A percentile compares a stretch with the other conserved stretches of the same genome.
Conservation (phyloP, 495 filamentous ascomycete genomes). For the Tuber brumale region DNA sequence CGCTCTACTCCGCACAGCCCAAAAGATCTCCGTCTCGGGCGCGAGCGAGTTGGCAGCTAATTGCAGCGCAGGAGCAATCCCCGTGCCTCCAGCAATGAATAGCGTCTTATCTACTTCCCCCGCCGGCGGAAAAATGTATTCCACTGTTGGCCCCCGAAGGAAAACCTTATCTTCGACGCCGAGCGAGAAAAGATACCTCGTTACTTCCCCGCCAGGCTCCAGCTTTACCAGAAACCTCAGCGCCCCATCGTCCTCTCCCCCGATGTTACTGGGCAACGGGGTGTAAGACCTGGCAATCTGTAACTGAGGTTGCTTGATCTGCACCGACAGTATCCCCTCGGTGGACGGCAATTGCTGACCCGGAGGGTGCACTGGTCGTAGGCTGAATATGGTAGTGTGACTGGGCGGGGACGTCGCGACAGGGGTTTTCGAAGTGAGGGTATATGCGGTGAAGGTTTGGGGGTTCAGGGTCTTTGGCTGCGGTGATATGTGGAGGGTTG, state of each 20-base stretch:
- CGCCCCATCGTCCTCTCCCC: conserved; percentile 27
- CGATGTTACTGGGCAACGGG: conserved; percentile 57
- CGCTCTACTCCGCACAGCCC: conserved; percentile 51
- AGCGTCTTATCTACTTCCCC: conserved; percentile 52
- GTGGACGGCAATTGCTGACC: conserved; percentile 18
- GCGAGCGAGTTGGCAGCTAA: conserved; percentile 56
- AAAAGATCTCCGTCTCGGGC: conserved; percentile 55
- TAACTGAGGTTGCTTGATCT: conserved; percentile 87
- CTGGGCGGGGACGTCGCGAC: conserved; percentile 54
- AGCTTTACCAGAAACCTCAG: conserved; percentile 54
- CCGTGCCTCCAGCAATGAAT: conserved; percentile 89
- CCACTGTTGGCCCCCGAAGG: conserved; percentile 69
- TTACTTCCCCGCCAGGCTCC: conserved; percentile 54
- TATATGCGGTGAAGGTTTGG: conserved; percentile 55
- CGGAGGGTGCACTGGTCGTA: conserved; percentile 47
- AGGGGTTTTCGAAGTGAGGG: conserved; percentile 57
- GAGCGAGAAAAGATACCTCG: conserved; percentile 53
- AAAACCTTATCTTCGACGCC: conserved; percentile 55
- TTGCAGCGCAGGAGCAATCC: conserved; percentile 86
- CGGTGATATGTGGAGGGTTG: conserved; percentile 4
- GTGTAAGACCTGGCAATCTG: conserved; percentile 88
- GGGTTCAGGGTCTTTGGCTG: conserved; percentile 44
- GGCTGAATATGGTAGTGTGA: conserved; percentile 62
- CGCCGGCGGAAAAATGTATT: conserved; percentile 55
- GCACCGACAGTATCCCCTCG: conserved; percentile 71